A percentile compares a stretch with the other conserved stretches of the same genome.
These are phyloP conservation scores for Eruca vesicaria DNA, from an alignment of 441 rosid genomes.

Conservation along the genomic window DNA sequence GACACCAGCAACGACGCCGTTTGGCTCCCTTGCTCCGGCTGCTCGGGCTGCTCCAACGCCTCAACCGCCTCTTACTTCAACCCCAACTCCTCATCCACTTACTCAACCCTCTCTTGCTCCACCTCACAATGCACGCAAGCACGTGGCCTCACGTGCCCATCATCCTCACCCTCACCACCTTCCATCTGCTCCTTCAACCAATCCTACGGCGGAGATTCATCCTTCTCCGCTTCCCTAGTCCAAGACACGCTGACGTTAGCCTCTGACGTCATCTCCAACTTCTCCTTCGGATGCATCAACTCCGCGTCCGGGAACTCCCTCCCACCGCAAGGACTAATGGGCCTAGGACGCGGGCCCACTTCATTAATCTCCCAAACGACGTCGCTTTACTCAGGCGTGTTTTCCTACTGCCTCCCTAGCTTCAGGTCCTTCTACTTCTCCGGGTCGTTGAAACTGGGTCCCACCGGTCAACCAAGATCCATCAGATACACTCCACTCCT, in stretches of 20 bases:
- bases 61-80: conserved; percentile 39
- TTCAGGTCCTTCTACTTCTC: conserved; percentile 78
- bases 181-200: conserved; percentile 66
- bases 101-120: conserved; percentile 61
- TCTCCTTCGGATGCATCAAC: conserved; percentile 66
- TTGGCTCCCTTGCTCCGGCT: conserved; percentile 85
- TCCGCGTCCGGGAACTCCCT: conserved; percentile 56
- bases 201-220: conserved; percentile 86
- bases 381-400: conserved; percentile 65
- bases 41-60: conserved; percentile 58
- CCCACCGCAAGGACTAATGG: conserved; percentile 86
- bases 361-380: conserved; percentile 67
- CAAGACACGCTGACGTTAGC: conserved; percentile 58
- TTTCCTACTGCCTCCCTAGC: conserved; percentile 86
- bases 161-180: conserved; percentile 34
- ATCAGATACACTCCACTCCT: conserved; percentile 70
- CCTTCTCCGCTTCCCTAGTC: conserved; percentile 63
- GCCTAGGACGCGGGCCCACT: conserved; percentile 83
- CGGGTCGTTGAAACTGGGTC: conserved; percentile 82
- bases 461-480: conserved; percentile 59
- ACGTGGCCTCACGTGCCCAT: conserved; percentile 68
- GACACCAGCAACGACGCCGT: conserved; percentile 80
- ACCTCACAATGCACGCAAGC: conserved; percentile 60
- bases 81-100: conserved; percentile 57
- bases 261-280: conserved; percentile 49